A percentile compares a stretch with the other conserved stretches of the same genome.
Evolutionary conservation across 257 asterid species (phyloP).

Genomic region (Nicotiana paniculata): DNA sequence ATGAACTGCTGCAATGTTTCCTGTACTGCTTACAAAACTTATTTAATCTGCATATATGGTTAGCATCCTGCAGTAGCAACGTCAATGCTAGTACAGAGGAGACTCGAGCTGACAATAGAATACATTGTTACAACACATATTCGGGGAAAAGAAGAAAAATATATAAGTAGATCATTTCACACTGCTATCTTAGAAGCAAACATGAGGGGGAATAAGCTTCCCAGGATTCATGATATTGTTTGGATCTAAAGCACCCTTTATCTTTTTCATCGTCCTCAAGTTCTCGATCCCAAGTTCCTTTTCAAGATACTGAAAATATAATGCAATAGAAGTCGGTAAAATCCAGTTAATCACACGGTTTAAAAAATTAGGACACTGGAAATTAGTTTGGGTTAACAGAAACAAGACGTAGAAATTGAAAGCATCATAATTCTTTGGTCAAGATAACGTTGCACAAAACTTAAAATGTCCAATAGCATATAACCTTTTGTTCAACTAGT

Average conservation of each 20-base stretch:
- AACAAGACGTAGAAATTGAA: background rate
- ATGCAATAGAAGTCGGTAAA: background rate
- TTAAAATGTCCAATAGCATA: background rate
- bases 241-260: conserved; percentile 83
- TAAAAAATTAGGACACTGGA: background rate
- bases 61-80: background rate
- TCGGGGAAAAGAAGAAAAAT: background rate
- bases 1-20: background rate
- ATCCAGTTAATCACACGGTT: background rate
- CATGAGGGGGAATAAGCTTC: conserved; percentile 86
- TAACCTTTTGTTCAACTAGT: background rate
- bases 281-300: conserved; percentile 92
- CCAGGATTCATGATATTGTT: conserved; percentile 91
- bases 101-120: background rate
- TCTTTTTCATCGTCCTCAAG: conserved; percentile 78
- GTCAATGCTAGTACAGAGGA: background rate
- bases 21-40: background rate
- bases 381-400: background rate
- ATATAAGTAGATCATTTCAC: background rate
- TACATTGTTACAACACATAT: background rate
- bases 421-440: background rate
- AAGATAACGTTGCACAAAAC: background rate
- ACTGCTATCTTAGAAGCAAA: conserved; percentile 40
- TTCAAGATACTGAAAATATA: conserved; percentile 65
- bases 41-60: background rate